A percentile compares a stretch with the other conserved stretches of the same genome.
These are phyloP conservation scores for Sindora glabra DNA, from an alignment of 306 rosid genomes.

Conservation along the genomic window DNA sequence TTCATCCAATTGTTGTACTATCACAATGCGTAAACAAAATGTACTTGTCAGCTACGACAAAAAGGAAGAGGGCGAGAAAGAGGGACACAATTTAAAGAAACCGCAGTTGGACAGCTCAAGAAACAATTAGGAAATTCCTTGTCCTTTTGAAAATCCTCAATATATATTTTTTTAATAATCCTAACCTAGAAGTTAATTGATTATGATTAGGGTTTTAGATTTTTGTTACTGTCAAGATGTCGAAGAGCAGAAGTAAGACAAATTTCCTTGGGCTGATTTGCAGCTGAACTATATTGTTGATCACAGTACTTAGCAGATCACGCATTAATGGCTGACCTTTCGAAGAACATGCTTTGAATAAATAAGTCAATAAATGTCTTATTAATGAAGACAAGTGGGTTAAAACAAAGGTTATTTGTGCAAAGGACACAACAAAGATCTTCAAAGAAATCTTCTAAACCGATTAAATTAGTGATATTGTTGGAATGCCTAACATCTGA, in stretches of 20 bases:
- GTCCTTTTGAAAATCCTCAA: background rate
- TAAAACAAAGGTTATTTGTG: conserved; percentile 13
- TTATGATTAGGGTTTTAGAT: no score
- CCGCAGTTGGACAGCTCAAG: no score
- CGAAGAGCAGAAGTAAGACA: conserved; percentile 12
- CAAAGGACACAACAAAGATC: conserved; percentile 18
- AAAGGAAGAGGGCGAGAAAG: no score
- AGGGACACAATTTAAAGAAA: no score
- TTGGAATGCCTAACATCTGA: no score
- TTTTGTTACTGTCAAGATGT: background rate
- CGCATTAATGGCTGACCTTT: conserved; percentile 33
- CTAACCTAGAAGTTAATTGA: background rate
- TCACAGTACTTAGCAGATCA: conserved; percentile 1
- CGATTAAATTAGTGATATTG: background rate
- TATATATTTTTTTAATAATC: no score
- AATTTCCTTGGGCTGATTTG: conserved; percentile 13
- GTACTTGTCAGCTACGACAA: no score
- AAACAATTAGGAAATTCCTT: no score
- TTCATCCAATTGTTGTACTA: no score
- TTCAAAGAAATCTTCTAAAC: background rate
- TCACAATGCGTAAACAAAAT: no score
- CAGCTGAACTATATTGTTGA: conserved; percentile 1
- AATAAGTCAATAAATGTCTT: conserved; percentile 21
- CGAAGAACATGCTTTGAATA: conserved; percentile 27
- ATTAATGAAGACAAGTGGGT: conserved; percentile 24